A percentile compares a stretch with the other conserved stretches of the same genome.
phyloP scores from a whole-genome alignment of 192 early-diverging fungal genomes.

The Podila minutissima region DNA sequence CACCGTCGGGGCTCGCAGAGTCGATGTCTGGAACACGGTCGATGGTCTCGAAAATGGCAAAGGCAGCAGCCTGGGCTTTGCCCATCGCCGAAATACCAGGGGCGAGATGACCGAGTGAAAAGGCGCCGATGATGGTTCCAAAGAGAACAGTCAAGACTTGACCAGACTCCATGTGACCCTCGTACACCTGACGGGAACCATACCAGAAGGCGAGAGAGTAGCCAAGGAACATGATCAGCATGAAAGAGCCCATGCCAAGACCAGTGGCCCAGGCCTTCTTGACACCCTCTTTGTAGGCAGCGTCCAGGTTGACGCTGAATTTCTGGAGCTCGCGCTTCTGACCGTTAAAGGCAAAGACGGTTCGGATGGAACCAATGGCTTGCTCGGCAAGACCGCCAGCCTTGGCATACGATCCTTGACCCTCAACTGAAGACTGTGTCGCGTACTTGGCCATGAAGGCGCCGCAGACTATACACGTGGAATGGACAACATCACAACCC shows the following conservation, averaged over 20 bases:
- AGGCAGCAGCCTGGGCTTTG: conserved; percentile 64
- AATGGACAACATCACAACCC: no score
- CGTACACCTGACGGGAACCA: conserved; percentile 69
- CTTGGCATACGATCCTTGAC: conserved; percentile 78
- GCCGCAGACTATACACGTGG: conserved; percentile 27
- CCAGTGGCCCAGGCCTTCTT: conserved; percentile 58
- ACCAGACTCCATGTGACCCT: conserved; percentile 55
- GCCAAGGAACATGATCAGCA: conserved; percentile 78
- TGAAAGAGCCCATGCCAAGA: conserved; percentile 77
- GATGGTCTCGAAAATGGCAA: no score
- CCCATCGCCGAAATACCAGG: conserved; percentile 74
- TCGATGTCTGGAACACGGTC: no score
- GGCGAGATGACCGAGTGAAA: conserved; percentile 66
- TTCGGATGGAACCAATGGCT: conserved; percentile 83
- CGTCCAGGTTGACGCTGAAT: conserved; percentile 52
- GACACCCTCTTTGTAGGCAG: conserved; percentile 54
- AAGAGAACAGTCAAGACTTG: conserved; percentile 82
- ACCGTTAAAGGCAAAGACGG: conserved; percentile 86
- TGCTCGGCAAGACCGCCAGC: conserved; percentile 57
- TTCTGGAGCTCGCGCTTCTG: conserved; percentile 73
- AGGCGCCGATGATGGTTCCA: conserved; percentile 77
- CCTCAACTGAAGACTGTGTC: conserved; percentile 53
- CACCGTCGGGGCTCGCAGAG: no score
- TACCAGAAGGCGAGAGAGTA: conserved; percentile 91
- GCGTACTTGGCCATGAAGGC: conserved; percentile 67